These are phyloP conservation scores for Picea glauca DNA, from an alignment of 75 land plant genomes.

Conservation along the genomic window DNA sequence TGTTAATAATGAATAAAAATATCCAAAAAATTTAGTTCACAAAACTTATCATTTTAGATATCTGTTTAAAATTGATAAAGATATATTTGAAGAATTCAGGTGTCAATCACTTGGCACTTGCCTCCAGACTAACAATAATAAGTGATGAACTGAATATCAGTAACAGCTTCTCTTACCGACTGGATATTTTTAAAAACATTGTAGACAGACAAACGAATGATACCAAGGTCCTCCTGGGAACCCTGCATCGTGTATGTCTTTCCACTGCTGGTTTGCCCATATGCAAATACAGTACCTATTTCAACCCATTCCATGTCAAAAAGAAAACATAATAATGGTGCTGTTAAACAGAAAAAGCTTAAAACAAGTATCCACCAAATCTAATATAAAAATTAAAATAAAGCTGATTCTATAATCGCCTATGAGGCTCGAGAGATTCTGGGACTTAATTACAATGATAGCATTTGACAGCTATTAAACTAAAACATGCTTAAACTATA, in stretches of 20 bases:
- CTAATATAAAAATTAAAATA: too few relatives aligned
- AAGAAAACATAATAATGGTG: too few relatives aligned
- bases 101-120: not conserved
- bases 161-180: constrained; percentile 31
- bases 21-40: not conserved
- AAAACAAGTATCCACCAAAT: too few relatives aligned
- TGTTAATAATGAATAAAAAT: constrained; percentile 18
- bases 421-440: too few relatives aligned
- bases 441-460: too few relatives aligned
- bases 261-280: constrained; percentile 99
- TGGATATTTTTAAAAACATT: constrained; percentile 65
- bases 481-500: too few relatives aligned
- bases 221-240: constrained; percentile 66
- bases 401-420: too few relatives aligned
- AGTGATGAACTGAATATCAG: not conserved
- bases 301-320: too few relatives aligned
- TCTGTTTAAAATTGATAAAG: too few relatives aligned
- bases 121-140: not conserved
- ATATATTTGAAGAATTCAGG: not conserved
- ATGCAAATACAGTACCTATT: constrained; percentile 95
- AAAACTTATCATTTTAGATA: too few relatives aligned
- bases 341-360: too few relatives aligned
- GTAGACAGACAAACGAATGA: constrained; percentile 70
- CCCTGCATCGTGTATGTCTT: constrained; percentile 99
- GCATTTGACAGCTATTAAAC: too few relatives aligned